A percentile compares a stretch with the other conserved stretches of the same genome.
These are phyloP conservation scores for Xylariaceae sp. DNA, from an alignment of 2,329 filamentous ascomycete genomes.

Conservation along the genomic window DNA sequence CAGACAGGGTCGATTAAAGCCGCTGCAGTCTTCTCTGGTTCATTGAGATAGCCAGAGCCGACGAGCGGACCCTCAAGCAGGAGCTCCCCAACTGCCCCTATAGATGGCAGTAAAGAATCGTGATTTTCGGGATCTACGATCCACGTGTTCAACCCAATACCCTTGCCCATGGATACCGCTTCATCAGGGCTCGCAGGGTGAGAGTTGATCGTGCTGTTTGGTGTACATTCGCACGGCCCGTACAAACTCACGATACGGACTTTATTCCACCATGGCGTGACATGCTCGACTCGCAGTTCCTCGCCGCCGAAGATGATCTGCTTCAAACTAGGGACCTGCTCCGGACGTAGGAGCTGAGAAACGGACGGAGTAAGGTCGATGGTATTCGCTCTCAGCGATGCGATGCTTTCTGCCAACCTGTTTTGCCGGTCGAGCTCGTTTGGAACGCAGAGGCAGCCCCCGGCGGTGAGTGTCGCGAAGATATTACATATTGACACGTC, in stretches of 20 bases:
- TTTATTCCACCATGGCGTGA: not conserved
- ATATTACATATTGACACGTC: not conserved
- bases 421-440: not conserved
- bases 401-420: not conserved
- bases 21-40: slow-evolving; percentile 3
- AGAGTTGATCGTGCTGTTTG: not conserved
- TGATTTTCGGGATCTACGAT: slow-evolving; percentile 4
- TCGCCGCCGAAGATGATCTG: not conserved
- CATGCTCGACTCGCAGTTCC: not conserved
- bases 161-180: not conserved
- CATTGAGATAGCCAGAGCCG: slow-evolving; percentile 6
- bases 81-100: slow-evolving; percentile 10
- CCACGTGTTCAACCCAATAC: slow-evolving; percentile 6
- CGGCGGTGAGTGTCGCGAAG: not conserved
- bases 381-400: not conserved
- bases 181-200: not conserved
- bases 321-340: not conserved
- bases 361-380: not conserved
- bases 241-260: not conserved
- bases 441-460: not conserved
- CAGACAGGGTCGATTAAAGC: slow-evolving; percentile 1
- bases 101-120: not conserved
- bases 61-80: slow-evolving; percentile 7
- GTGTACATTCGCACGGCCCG: not conserved
- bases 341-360: not conserved